Evolutionary conservation across 2,329 filamentous ascomycete genomes (phyloP).

Genomic region (Pestalotiopsis sp.): DNA sequence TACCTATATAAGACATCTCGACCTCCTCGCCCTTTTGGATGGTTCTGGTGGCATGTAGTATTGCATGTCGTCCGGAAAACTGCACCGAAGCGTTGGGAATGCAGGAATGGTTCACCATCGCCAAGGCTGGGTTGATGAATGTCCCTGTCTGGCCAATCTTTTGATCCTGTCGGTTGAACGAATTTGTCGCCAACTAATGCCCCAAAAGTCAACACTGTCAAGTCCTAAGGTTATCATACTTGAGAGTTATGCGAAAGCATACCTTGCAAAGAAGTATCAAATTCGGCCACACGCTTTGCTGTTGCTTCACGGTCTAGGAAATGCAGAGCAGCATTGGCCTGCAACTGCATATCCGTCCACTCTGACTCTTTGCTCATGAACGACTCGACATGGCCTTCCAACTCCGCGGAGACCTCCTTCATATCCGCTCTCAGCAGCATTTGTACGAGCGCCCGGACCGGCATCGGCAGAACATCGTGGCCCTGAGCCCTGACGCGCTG

Average conservation of each 20-base stretch:
- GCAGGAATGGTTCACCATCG: constrained; percentile 66
- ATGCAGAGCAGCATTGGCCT: constrained; percentile 51
- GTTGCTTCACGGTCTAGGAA: constrained; percentile 42
- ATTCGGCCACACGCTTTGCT: constrained; percentile 33
- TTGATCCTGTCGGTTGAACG: constrained; percentile 57
- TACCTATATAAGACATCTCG: constrained; percentile 64
- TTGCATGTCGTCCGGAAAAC: constrained; percentile 52
- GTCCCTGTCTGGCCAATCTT: constrained; percentile 56
- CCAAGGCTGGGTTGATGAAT: constrained; percentile 56
- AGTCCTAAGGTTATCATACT: no score
- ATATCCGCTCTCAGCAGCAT: constrained; percentile 43
- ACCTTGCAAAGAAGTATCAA: constrained; percentile 34
- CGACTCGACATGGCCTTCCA: constrained; percentile 49
- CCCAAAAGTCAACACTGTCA: no score
- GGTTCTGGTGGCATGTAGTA: constrained; percentile 49
- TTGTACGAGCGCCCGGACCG: constrained; percentile 55
- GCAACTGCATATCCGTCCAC: constrained; percentile 51
- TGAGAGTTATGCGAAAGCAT: no score
- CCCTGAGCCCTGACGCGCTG: constrained; percentile 38
- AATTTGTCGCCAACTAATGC: constrained; percentile 55
- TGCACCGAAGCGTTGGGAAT: constrained; percentile 60
- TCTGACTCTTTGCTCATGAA: constrained; percentile 26
- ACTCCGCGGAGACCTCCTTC: constrained; percentile 32
- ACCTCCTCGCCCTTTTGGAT: constrained; percentile 59
- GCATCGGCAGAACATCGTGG: constrained; percentile 49